A percentile compares a stretch with the other conserved stretches of the same genome.
Evolutionary conservation across 441 rosid species (phyloP).

Genomic region (Gossypium schwendimanii): DNA sequence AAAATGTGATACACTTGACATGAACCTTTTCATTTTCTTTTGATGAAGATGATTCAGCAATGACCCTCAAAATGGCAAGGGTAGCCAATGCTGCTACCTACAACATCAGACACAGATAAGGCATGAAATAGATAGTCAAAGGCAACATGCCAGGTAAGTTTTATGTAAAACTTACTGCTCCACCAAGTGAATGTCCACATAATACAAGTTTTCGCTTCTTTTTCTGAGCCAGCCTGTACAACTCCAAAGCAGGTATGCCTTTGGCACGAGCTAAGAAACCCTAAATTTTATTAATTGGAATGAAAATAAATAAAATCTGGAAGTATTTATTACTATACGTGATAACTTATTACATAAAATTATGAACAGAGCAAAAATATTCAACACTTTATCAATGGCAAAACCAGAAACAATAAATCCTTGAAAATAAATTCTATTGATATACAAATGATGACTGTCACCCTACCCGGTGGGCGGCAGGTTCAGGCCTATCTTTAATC

Average conservation of each 20-base stretch:
- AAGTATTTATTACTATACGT: slow-evolving; percentile 1
- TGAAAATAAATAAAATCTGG: neutral
- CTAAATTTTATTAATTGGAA: slow-evolving; percentile 30
- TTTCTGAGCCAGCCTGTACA: slow-evolving; percentile 89
- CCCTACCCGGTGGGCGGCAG: slow-evolving; percentile 95
- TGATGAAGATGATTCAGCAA: slow-evolving; percentile 68
- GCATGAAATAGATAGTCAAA: slow-evolving; percentile 5
- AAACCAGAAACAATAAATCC: neutral
- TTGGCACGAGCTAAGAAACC: slow-evolving; percentile 98
- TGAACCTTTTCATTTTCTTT: slow-evolving; percentile 63
- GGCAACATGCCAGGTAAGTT: neutral
- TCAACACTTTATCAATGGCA: neutral
- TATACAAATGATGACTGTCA: slow-evolving; percentile 1
- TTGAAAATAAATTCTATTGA: neutral
- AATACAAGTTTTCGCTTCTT: slow-evolving; percentile 90
- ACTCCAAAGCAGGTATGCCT: slow-evolving; percentile 94
- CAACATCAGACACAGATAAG: slow-evolving; percentile 7
- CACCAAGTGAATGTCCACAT: slow-evolving; percentile 99
- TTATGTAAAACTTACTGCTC: slow-evolving; percentile 62
- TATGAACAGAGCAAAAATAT: neutral
- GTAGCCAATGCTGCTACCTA: slow-evolving; percentile 96
- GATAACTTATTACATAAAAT: neutral
- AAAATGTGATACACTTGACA: slow-evolving; percentile 89
- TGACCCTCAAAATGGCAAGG: slow-evolving; percentile 86
- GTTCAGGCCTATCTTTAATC: slow-evolving; percentile 57